phyloP scores from a whole-genome alignment of 2,329 filamentous ascomycete species.

The Dothistroma pini region DNA sequence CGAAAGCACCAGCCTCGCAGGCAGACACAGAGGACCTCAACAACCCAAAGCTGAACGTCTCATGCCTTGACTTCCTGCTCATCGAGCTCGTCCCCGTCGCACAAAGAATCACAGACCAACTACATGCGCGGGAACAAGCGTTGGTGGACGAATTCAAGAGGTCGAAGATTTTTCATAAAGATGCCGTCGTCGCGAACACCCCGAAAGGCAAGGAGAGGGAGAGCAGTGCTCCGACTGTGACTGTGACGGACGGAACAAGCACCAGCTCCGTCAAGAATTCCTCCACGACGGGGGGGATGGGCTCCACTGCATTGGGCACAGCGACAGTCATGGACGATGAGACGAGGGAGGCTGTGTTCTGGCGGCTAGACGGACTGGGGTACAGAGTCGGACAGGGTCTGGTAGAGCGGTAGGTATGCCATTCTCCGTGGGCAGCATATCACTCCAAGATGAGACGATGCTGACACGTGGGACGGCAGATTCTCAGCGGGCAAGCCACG shows the following conservation, averaged over 20 bases:
- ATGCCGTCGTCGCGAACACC: conserved; percentile 2
- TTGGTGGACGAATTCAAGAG: conserved; percentile 33
- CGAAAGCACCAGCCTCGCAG: conserved; percentile 11
- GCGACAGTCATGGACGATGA: conserved; percentile 60
- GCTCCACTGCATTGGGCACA: conserved; percentile 13
- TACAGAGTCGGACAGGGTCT: conserved; percentile 91
- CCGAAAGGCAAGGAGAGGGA: conserved; percentile 17
- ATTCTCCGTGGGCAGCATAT: not conserved
- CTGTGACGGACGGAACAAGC: conserved; percentile 15
- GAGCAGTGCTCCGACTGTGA: conserved; percentile 14
- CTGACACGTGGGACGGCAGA: conserved; percentile 40
- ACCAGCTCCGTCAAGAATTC: conserved; percentile 6
- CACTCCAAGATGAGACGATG: not conserved
- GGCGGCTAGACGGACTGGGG: conserved; percentile 75
- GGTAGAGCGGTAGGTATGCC: conserved; percentile 69
- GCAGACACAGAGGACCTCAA: conserved; percentile 23
- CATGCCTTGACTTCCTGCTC: conserved; percentile 88
- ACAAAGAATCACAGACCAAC: conserved; percentile 75
- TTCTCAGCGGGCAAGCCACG: conserved; percentile 81
- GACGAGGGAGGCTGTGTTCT: conserved; percentile 79
- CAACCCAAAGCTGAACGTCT: conserved; percentile 58
- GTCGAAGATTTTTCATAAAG: conserved; percentile 28
- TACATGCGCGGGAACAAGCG: conserved; percentile 52
- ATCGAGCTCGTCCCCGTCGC: conserved; percentile 97
- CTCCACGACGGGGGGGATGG: conserved; percentile 2